A percentile compares a stretch with the other conserved stretches of the same genome.
These are phyloP conservation scores for Erodium texanum DNA, from an alignment of 441 rosid genomes.

Conservation along the genomic window DNA sequence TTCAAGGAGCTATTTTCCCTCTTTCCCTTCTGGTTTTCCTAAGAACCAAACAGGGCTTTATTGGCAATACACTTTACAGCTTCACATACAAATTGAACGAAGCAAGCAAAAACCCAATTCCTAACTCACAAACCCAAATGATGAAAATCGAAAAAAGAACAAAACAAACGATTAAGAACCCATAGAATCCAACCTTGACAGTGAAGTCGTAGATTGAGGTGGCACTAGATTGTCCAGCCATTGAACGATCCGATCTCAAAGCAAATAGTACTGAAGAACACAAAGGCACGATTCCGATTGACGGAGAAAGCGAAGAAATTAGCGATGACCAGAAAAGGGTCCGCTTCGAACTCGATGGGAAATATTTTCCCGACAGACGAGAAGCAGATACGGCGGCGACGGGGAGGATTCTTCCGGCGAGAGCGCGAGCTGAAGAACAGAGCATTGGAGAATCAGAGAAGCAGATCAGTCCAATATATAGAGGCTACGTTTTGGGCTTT, in stretches of 20 bases:
- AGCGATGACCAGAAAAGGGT: conserved; percentile 10
- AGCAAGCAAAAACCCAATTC: no score
- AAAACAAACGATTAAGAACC: no score
- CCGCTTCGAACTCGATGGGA: conserved; percentile 19
- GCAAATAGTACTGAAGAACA: background rate
- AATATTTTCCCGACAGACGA: conserved; percentile 13
- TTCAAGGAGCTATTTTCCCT: no score
- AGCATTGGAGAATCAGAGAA: conserved; percentile 21
- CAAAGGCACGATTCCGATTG: conserved; percentile 22
- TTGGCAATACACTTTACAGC: no score
- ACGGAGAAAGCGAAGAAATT: conserved; percentile 4
- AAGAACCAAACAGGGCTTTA: no score
- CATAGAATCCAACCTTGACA: conserved; percentile 46
- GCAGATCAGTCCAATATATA: background rate
- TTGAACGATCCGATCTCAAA: conserved; percentile 41
- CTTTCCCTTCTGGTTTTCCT: no score
- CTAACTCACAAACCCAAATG: background rate
- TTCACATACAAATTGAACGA: no score
- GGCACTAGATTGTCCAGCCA: conserved; percentile 54
- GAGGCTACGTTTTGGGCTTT: background rate
- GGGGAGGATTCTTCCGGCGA: conserved; percentile 18
- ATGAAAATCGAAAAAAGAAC: background rate
- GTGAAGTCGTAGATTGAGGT: conserved; percentile 66
- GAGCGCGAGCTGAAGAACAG: conserved; percentile 22
- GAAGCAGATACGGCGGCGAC: conserved; percentile 16